Evolutionary conservation across 169 alveolate species (phyloP).

Genomic region (Plasmodium cynomolgi): DNA sequence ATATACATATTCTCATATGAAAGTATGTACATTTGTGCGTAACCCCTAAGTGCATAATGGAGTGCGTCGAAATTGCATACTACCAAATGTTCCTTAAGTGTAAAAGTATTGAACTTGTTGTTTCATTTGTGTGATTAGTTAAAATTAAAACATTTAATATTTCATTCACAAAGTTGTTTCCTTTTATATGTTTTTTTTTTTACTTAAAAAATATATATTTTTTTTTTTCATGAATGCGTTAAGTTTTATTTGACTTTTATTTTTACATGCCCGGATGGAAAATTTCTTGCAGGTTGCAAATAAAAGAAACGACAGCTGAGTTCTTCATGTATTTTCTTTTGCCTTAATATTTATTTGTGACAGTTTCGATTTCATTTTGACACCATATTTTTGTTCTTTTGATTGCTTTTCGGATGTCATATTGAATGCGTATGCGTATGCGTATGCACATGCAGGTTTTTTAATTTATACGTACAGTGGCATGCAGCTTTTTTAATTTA

Average conservation of each 20-base stretch:
- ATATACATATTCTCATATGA: background rate
- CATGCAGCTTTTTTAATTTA: background rate
- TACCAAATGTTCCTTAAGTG: background rate
- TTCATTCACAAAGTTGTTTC: background rate
- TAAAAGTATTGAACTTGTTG: background rate
- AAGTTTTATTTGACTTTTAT: slow-evolving; percentile 3
- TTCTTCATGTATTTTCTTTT: background rate
- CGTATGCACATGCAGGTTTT: background rate
- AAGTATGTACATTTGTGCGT: background rate
- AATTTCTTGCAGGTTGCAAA: background rate
- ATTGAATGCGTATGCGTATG: background rate
- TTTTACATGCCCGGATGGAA: slow-evolving; percentile 11
- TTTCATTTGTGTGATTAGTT: slow-evolving; percentile 11
- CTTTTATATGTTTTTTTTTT: background rate
- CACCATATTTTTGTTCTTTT: slow-evolving; percentile 9
- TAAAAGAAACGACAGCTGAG: background rate
- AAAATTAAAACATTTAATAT: background rate
- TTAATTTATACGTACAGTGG: background rate
- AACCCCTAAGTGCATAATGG: background rate
- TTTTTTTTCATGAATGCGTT: slow-evolving; percentile 14
- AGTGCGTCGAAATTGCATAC: slow-evolving; percentile 13
- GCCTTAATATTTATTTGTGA: background rate
- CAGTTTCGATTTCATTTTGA: background rate
- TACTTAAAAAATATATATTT: background rate
- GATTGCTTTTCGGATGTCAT: slow-evolving; percentile 7